Percentiles rank a stretch among this genome's conserved stretches.
Evolutionary conservation across 2,329 filamentous ascomycete species (phyloP).

Genomic region (Neoarthrinium moseri): DNA sequence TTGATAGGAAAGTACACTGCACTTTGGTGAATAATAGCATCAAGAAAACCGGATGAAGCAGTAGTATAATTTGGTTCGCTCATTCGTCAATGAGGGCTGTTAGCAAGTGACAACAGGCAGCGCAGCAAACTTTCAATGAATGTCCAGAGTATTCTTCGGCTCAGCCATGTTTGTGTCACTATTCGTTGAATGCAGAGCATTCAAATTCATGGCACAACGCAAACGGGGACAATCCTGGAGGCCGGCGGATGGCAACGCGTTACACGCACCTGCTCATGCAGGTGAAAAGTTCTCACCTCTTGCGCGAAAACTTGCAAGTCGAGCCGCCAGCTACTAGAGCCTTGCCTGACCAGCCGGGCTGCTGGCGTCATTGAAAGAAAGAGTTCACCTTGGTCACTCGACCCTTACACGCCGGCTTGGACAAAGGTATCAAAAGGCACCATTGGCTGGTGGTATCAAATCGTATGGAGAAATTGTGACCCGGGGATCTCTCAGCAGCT

Average conservation of each 20-base stretch:
- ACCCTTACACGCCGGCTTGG: not conserved
- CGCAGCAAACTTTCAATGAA: conserved; percentile 5
- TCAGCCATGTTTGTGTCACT: not conserved
- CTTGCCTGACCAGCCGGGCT: not conserved
- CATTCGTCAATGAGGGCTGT: not conserved
- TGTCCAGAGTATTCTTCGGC: not conserved
- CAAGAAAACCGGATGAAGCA: too few species aligned
- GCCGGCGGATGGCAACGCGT: too few species aligned
- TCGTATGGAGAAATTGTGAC: not conserved
- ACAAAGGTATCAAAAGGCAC: not conserved
- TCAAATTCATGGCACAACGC: conserved; percentile 2
- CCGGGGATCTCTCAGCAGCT: not conserved
- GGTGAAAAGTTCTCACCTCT: not conserved
- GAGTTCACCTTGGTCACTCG: not conserved
- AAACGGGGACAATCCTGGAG: conserved; percentile 1
- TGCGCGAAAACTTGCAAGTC: conserved; percentile 1
- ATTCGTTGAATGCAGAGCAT: not conserved
- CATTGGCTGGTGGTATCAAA: not conserved
- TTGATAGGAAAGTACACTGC: not conserved
- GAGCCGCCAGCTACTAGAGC: not conserved
- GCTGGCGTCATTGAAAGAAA: not conserved
- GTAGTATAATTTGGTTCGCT: not conserved
- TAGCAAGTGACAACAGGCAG: not conserved
- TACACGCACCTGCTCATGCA: conserved; percentile 3
- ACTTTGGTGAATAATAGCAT: not conserved